Evolutionary conservation across 345 rosid species (phyloP), one percentile per base, ranked within the genome.

Genomic region (Lepidium didymum): DNA sequence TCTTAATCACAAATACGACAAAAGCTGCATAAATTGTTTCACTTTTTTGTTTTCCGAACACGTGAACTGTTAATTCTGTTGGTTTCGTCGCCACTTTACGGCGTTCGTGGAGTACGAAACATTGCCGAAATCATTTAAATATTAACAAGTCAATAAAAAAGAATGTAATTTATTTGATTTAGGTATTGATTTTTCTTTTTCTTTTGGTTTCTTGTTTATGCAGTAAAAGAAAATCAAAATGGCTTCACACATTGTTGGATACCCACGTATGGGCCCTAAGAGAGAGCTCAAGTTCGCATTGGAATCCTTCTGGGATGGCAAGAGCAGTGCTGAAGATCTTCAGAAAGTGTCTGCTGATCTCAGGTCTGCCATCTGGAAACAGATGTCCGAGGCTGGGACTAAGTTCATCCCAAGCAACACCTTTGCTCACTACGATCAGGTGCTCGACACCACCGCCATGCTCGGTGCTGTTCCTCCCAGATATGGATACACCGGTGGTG

Each of bases 191-290:
- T 19, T 3, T 23, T 29, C 33, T 6, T 6, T 69, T 9, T 25
- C 10, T 47, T 38, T 40, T 46, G n/a, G 27, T 15, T 15, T 34
- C 19, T 60, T 40, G 43, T 16, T 31, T 19, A 31, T 25, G 54
- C 74, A 75, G 78, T 54, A 78, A 62, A 75, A 68, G 47, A 31
- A 59, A 51, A 43, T 37, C 18, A 38, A 69, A 79, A 93, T 93
- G 98, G 96, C 95, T 6, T 88, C 97, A 10, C 98, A 93, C 84
- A 81, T 93, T 82, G 99, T 91, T 84, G 97, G 99, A 83, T 94
- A 94, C 40, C 99, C 99, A 25, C 96, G 97, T 25, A 94, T 93
- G 98, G 98, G 98, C 56, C 97, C 98, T 56, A 93, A 90, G 87
- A 93, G 97, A 74, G 98, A 90, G 94, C 94, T 93, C 71, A 94